These are phyloP conservation scores for Naganishia sp. DNA, from an alignment of 1,284 basidiomycete genomes.

Conservation along the genomic window DNA sequence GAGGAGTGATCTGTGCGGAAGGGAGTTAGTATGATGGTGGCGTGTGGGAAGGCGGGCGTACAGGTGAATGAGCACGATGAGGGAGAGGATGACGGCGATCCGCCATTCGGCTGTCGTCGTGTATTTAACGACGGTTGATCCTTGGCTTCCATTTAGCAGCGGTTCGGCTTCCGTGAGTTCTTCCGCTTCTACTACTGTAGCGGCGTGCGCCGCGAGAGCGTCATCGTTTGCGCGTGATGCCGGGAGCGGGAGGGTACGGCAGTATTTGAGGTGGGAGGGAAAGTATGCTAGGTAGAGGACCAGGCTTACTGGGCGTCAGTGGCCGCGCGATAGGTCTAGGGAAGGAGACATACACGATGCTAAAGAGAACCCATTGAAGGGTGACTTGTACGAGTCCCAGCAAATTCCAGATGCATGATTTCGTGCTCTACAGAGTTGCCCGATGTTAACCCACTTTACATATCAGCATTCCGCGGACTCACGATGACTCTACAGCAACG, in stretches of 20 bases:
- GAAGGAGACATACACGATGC: slow-evolving; percentile 66
- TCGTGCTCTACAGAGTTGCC: slow-evolving; percentile 42
- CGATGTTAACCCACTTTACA: no score
- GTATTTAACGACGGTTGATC: slow-evolving; percentile 6
- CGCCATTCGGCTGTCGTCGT: slow-evolving; percentile 67
- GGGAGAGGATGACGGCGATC: slow-evolving; percentile 70
- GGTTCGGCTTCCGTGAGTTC: neutral
- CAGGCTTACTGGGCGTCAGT: slow-evolving; percentile 59
- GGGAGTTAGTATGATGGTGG: slow-evolving; percentile 34
- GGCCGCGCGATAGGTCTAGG: neutral
- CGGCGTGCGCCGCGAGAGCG: slow-evolving; percentile 1
- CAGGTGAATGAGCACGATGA: slow-evolving; percentile 74
- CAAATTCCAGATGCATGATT: slow-evolving; percentile 76
- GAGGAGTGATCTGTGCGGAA: slow-evolving; percentile 40
- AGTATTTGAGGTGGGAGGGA: slow-evolving; percentile 75
- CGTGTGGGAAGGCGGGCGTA: slow-evolving; percentile 54
- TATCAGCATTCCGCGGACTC: slow-evolving; percentile 45
- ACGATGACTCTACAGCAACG: slow-evolving; percentile 78
- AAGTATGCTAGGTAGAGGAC: slow-evolving; percentile 92
- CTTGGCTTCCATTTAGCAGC: slow-evolving; percentile 1
- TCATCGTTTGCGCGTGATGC: slow-evolving; percentile 14
- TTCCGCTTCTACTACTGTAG: neutral
- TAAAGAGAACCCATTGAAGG: slow-evolving; percentile 84
- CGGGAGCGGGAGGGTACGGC: slow-evolving; percentile 47
- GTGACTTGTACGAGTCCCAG: slow-evolving; percentile 82